These are phyloP conservation scores for Sonneratia alba DNA, from an alignment of 345 rosid genomes.

Conservation along the genomic window DNA sequence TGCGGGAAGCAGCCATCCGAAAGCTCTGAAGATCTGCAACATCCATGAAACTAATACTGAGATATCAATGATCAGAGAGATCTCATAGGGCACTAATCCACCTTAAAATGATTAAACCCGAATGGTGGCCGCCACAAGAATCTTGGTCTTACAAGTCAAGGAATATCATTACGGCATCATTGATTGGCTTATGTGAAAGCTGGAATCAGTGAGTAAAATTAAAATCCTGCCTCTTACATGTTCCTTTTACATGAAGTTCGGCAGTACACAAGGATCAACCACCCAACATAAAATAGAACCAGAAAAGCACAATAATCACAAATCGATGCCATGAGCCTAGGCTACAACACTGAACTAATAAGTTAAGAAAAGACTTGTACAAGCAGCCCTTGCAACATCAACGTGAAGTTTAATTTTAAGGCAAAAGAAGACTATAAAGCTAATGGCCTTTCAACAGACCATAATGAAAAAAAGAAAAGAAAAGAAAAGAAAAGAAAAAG, in stretches of 20 bases:
- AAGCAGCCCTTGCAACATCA: background rate
- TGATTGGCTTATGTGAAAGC: background rate
- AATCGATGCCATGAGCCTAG: background rate
- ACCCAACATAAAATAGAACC: background rate
- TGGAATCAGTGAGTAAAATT: background rate
- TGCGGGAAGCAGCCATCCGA: constrained; percentile 83
- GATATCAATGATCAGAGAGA: background rate
- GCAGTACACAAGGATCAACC: background rate
- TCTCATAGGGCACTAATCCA: background rate
- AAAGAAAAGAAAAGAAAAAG: background rate
- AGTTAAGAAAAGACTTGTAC: background rate
- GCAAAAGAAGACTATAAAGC: background rate
- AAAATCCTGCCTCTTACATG: background rate
- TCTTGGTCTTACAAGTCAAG: background rate
- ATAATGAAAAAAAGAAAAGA: background rate
- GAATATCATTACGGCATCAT: background rate
- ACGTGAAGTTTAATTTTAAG: background rate
- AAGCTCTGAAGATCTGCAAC: constrained; percentile 44
- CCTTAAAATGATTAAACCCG: background rate
- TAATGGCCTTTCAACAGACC: background rate
- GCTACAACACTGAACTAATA: background rate
- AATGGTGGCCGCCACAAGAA: background rate
- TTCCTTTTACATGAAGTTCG: background rate
- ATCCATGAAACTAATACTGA: constrained; percentile 1
- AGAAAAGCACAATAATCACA: background rate